Percentiles rank a stretch among this genome's conserved stretches.
phyloP scores from a whole-genome alignment of 2,329 filamentous ascomycete genomes.

The Domatiomyces catenatus region DNA sequence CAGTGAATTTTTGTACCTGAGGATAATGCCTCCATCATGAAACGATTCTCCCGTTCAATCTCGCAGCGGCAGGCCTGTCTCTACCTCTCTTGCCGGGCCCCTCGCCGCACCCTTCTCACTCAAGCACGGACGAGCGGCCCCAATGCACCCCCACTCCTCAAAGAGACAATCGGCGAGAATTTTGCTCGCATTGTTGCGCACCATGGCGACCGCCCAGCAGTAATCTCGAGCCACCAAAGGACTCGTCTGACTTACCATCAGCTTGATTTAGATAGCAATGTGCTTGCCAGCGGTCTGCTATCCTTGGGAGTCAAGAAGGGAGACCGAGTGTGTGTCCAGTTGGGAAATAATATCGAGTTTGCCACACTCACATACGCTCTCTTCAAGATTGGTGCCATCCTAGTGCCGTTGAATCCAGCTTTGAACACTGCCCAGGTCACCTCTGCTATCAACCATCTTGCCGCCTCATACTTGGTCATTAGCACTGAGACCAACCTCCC shows the following conservation, averaged over 20 bases:
- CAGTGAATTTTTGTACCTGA: neutral
- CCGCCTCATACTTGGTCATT: constrained; percentile 59
- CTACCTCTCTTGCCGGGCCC: neutral
- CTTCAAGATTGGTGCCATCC: constrained; percentile 84
- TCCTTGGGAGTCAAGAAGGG: constrained; percentile 16
- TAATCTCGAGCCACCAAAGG: constrained; percentile 48
- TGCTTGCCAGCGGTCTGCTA: constrained; percentile 15
- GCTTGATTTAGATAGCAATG: constrained; percentile 43
- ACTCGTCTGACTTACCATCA: constrained; percentile 54
- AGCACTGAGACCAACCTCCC: constrained; percentile 77
- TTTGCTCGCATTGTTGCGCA: constrained; percentile 29
- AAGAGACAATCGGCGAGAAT: constrained; percentile 33
- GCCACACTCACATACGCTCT: constrained; percentile 66
- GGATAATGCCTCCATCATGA: neutral
- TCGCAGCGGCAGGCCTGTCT: neutral
- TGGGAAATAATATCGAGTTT: constrained; percentile 76
- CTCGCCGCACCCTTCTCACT: constrained; percentile 10
- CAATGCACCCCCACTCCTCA: constrained; percentile 28
- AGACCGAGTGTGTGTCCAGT: constrained; percentile 67
- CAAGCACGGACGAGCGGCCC: constrained; percentile 12
- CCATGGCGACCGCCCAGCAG: constrained; percentile 37
- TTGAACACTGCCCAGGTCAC: constrained; percentile 70
- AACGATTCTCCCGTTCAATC: neutral
- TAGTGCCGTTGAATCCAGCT: constrained; percentile 84
- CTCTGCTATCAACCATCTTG: constrained; percentile 62